These are phyloP conservation scores for Aechmea fasciata DNA, from an alignment of 176 grass and related monocot genomes.

Conservation along the genomic window DNA sequence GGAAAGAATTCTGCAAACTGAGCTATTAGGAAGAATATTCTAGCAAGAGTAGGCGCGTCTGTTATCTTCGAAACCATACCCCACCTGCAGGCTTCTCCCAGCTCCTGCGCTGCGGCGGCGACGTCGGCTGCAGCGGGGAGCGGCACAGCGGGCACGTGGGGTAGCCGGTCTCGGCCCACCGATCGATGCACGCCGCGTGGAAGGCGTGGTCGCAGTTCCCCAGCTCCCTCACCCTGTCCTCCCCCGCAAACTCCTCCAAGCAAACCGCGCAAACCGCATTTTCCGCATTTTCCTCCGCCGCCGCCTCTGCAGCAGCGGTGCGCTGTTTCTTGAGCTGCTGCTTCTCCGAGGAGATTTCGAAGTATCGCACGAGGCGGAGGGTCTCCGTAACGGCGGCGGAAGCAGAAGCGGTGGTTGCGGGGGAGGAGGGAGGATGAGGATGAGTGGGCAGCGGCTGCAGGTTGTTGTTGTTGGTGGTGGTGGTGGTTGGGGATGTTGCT, in stretches of 20 bases:
- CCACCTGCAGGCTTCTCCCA: background rate
- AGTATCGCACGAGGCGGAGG: background rate
- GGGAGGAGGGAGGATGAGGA: background rate
- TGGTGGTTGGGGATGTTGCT: background rate
- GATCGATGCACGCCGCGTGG: conserved; percentile 5
- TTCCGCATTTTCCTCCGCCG: background rate
- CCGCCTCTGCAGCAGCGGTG: background rate
- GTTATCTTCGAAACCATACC: background rate
- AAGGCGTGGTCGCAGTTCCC: conserved; percentile 10
- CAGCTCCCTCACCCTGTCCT: conserved; percentile 2
- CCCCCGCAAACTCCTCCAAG: background rate
- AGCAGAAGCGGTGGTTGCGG: background rate
- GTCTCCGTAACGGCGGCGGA: background rate
- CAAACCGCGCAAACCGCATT: background rate
- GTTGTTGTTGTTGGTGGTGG: no score
- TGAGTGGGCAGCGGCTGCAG: background rate
- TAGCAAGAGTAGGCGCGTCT: no score
- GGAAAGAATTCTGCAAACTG: no score
- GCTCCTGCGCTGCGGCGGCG: no score
- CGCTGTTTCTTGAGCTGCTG: background rate
- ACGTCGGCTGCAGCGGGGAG: background rate
- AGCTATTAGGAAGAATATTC: no score
- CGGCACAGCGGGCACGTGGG: conserved; percentile 5
- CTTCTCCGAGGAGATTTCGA: background rate
- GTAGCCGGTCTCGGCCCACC: conserved; percentile 2